These are phyloP conservation scores for Pinus taeda DNA, from an alignment of 75 land plant genomes.

Conservation along the genomic window DNA sequence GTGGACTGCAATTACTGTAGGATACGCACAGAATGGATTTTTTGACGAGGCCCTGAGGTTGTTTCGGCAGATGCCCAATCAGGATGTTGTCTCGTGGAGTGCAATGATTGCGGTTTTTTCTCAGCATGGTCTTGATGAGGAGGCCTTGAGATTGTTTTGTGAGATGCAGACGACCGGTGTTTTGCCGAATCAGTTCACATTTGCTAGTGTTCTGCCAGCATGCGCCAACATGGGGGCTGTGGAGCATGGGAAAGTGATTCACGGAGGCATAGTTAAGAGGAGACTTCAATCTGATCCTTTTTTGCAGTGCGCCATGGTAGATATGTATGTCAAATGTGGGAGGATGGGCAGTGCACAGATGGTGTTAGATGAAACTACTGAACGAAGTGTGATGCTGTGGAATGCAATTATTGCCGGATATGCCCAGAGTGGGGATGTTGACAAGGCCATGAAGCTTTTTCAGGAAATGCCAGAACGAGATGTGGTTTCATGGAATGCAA, in stretches of 20 bases:
- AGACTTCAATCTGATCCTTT: constrained; percentile 10
- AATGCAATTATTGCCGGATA: constrained; percentile 28
- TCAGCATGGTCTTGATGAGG: constrained; percentile 18
- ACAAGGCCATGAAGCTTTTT: constrained; percentile 17
- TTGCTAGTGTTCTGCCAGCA: constrained; percentile 22
- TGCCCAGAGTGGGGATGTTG: constrained; percentile 19
- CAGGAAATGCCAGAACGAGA: constrained; percentile 10
- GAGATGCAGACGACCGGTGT: constrained; percentile 14
- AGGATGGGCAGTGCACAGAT: constrained; percentile 14
- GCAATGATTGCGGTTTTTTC: constrained; percentile 39
- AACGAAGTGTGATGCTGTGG: constrained; percentile 22
- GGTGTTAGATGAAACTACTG: constrained; percentile 17
- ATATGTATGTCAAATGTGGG: constrained; percentile 31
- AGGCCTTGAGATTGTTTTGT: constrained; percentile 24
- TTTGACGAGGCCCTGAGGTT: constrained; percentile 27
- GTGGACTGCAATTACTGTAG: constrained; percentile 2
- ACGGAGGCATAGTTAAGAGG: constrained; percentile 7
- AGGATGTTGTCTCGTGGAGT: constrained; percentile 41
- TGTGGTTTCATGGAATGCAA: constrained; percentile 11
- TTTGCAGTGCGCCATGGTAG: constrained; percentile 23
- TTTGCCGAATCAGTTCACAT: constrained; percentile 31
- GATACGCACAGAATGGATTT: constrained; percentile 20
- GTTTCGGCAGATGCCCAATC: constrained; percentile 37
- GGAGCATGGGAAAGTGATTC: constrained; percentile 16
- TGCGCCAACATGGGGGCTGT: constrained; percentile 3